Percentiles rank a stretch among this genome's conserved stretches.
Evolutionary conservation across 2,329 filamentous ascomycete species (phyloP).

Genomic region (Pochonia chlamydosporia): DNA sequence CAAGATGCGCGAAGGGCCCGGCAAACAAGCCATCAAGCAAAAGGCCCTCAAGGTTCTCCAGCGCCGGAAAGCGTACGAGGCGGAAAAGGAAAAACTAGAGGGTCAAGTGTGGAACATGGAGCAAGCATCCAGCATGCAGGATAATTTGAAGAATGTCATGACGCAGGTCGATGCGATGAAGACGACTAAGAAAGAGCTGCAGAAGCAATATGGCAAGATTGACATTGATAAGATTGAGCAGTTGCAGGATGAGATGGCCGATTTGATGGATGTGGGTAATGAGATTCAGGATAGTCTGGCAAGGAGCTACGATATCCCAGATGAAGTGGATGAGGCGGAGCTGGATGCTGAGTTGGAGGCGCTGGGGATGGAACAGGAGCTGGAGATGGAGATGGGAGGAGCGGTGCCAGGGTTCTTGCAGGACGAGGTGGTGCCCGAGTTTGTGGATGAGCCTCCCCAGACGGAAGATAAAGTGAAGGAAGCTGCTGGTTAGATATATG

Average conservation of each 20-base stretch:
- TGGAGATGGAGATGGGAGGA: slow-evolving; percentile 62
- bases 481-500: slow-evolving; percentile 47
- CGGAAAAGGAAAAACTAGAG: slow-evolving; percentile 88
- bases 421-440: slow-evolving; percentile 79
- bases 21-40: slow-evolving; percentile 86
- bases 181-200: slow-evolving; percentile 87
- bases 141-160: slow-evolving; percentile 98
- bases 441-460: slow-evolving; percentile 86
- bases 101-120: slow-evolving; percentile 99
- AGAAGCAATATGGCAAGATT: slow-evolving; percentile 93
- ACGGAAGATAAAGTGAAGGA: slow-evolving; percentile 73
- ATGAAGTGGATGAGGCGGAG: slow-evolving; percentile 95
- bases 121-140: slow-evolving; percentile 96
- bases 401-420: slow-evolving; percentile 80
- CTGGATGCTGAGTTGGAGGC: slow-evolving; percentile 95
- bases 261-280: slow-evolving; percentile 94
- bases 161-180: slow-evolving; percentile 97
- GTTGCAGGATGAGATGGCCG: slow-evolving; percentile 98
- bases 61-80: slow-evolving; percentile 89
- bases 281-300: slow-evolving; percentile 96
- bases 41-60: slow-evolving; percentile 93
- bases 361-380: slow-evolving; percentile 86
- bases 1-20: slow-evolving; percentile 93
- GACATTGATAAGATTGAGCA: slow-evolving; percentile 96
- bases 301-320: slow-evolving; percentile 87